Evolutionary conservation across 257 asterid genomes (phyloP).

Genomic region (Capsicum chinense): DNA sequence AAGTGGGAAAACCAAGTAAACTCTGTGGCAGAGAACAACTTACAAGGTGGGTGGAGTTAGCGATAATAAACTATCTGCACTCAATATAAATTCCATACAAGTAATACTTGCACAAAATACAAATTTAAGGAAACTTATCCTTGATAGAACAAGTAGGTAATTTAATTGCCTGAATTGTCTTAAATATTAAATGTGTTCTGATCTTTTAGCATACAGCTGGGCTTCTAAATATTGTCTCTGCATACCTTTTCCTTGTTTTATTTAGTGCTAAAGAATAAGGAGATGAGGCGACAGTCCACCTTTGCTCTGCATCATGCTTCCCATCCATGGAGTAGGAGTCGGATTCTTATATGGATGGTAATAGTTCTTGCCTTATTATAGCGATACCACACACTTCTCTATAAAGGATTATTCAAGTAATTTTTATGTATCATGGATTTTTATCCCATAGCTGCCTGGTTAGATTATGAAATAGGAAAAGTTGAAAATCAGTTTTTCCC

Average conservation of each 20-base stretch:
- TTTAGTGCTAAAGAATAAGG: conserved; percentile 51
- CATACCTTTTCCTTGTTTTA: background rate
- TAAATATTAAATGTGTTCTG: background rate
- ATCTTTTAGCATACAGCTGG: background rate
- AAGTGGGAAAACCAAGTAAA: conserved; percentile 83
- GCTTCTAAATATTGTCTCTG: background rate
- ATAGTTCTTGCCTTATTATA: conserved; percentile 11
- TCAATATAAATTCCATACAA: background rate
- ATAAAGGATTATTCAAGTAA: background rate
- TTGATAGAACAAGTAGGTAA: background rate
- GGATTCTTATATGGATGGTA: conserved; percentile 92
- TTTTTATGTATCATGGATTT: background rate
- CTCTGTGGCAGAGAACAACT: conserved; percentile 51
- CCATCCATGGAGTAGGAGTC: conserved; percentile 91
- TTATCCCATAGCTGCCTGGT: background rate
- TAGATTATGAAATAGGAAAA: background rate
- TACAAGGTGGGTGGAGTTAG: conserved; percentile 50
- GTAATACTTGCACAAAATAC: background rate
- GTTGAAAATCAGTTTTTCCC: background rate
- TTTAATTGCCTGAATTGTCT: conserved; percentile 6
- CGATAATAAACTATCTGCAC: background rate
- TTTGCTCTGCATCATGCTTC: conserved; percentile 87
- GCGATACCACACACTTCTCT: background rate
- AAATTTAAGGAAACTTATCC: background rate
- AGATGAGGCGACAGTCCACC: conserved; percentile 87